These are phyloP conservation scores for Podospora sp. DNA, from an alignment of 495 filamentous ascomycete genomes.

Conservation along the genomic window DNA sequence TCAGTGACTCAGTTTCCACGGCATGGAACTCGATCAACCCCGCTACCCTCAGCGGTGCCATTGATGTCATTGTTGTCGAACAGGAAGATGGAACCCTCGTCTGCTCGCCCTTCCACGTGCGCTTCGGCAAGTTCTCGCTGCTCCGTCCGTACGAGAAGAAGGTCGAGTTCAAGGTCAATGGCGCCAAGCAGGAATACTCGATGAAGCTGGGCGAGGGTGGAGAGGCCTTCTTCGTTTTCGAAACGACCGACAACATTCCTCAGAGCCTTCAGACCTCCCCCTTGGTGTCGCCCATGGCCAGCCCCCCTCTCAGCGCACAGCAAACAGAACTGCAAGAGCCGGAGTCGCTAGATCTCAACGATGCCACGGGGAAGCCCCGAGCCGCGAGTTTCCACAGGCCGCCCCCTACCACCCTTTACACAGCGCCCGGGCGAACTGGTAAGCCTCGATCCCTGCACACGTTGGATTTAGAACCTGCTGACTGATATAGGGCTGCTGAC, in stretches of 20 bases:
- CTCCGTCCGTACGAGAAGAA: conserved; percentile 98
- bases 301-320: conserved; percentile 68
- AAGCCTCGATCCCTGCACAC: conserved; percentile 5
- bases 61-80: conserved; percentile 98
- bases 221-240: conserved; percentile 98
- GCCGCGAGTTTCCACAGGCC: conserved; percentile 42
- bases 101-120: conserved; percentile 97
- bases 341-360: conserved; percentile 75
- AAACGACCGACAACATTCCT: conserved; percentile 86
- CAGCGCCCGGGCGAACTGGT: conserved; percentile 33
- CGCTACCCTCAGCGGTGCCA: conserved; percentile 92
- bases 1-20: conserved; percentile 94
- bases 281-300: conserved; percentile 80
- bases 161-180: conserved; percentile 97
- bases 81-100: conserved; percentile 86
- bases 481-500: conserved; percentile 57
- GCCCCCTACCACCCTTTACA: conserved; percentile 37
- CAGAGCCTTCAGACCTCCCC: conserved; percentile 91
- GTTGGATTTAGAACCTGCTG: conserved; percentile 11
- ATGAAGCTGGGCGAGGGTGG: conserved; percentile 99
- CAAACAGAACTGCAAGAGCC: conserved; percentile 71
- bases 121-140: conserved; percentile 97
- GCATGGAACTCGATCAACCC: conserved; percentile 99
- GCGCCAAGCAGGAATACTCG: conserved; percentile 83
- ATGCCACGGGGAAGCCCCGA: conserved; percentile 37